These are phyloP conservation scores for Diaporthe citrichinensis DNA, from an alignment of 2,329 filamentous ascomycete species.

Conservation along the genomic window DNA sequence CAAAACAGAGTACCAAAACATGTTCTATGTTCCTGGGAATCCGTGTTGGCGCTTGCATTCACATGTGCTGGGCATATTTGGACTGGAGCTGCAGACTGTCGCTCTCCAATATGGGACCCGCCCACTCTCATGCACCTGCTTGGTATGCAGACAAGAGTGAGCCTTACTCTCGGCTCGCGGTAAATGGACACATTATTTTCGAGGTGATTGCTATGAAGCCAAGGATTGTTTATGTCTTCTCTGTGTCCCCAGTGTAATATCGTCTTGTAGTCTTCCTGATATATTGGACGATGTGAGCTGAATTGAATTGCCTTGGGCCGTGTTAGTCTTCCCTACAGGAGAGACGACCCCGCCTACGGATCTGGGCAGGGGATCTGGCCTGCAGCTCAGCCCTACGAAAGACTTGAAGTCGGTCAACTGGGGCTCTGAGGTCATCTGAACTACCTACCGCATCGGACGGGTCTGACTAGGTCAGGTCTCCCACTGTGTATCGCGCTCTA, in stretches of 20 bases:
- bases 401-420: neutral
- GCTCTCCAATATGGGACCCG: neutral
- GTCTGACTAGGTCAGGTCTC: neutral
- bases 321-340: neutral
- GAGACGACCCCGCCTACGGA: constrained; percentile 9
- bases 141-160: neutral
- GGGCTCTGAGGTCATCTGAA: constrained; percentile 32
- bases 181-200: neutral
- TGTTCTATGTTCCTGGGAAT: too few relatives aligned
- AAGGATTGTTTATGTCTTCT: neutral
- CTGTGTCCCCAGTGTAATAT: neutral
- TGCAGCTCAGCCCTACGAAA: constrained; percentile 38
- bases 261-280: neutral
- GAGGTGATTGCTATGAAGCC: neutral
- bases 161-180: neutral
- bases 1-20: neutral
- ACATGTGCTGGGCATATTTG: neutral
- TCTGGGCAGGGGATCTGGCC: constrained; percentile 1
- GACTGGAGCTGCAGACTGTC: neutral
- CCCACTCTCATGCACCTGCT: neutral
- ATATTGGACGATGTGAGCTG: neutral
- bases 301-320: neutral
- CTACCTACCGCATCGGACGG: neutral
- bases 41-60: neutral
- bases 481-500: neutral